Percentiles rank a stretch among this genome's conserved stretches.
These are phyloP conservation scores for Aquanectria penicillioides DNA, from an alignment of 2,329 filamentous ascomycete species.

Conservation along the genomic window DNA sequence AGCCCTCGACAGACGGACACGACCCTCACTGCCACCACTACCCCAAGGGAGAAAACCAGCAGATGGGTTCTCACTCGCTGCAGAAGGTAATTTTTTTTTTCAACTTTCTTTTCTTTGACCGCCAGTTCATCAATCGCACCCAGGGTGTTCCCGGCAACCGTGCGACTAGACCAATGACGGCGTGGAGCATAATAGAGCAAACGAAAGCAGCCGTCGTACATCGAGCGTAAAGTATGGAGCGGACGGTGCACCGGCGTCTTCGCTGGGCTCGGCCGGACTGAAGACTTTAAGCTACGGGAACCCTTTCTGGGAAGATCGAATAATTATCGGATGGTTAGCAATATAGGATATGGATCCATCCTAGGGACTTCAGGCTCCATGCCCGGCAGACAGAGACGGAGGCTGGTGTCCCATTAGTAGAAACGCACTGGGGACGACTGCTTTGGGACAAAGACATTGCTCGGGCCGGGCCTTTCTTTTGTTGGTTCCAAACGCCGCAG, in stretches of 20 bases:
- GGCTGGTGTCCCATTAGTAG: constrained; percentile 10
- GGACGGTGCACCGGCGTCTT: constrained; percentile 1
- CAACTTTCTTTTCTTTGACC: constrained; percentile 52
- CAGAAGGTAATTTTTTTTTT: constrained; percentile 20
- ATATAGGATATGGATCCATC: constrained; percentile 9
- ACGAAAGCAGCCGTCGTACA: constrained; percentile 6
- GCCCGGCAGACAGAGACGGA: constrained; percentile 6
- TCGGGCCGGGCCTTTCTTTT: constrained; percentile 40
- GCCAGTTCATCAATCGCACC: constrained; percentile 55
- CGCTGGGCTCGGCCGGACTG: constrained; percentile 10
- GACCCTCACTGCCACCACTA: constrained; percentile 19
- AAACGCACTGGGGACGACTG: constrained; percentile 4
- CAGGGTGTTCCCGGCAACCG: constrained; percentile 37
- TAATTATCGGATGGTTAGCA: background rate
- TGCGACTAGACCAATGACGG: constrained; percentile 30
- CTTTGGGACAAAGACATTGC: constrained; percentile 28
- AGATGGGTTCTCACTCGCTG: constrained; percentile 4
- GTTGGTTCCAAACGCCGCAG: constrained; percentile 23
- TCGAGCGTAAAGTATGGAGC: background rate
- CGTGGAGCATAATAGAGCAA: constrained; percentile 34
- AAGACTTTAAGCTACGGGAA: constrained; percentile 9
- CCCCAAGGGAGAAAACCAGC: constrained; percentile 4
- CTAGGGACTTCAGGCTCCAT: background rate
- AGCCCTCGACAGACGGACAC: constrained; percentile 24
- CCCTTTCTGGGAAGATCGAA: constrained; percentile 10